Base-by-base conservation (phyloP, 202 grass and related monocot genomes). In the Panicum virgatum region DNA sequence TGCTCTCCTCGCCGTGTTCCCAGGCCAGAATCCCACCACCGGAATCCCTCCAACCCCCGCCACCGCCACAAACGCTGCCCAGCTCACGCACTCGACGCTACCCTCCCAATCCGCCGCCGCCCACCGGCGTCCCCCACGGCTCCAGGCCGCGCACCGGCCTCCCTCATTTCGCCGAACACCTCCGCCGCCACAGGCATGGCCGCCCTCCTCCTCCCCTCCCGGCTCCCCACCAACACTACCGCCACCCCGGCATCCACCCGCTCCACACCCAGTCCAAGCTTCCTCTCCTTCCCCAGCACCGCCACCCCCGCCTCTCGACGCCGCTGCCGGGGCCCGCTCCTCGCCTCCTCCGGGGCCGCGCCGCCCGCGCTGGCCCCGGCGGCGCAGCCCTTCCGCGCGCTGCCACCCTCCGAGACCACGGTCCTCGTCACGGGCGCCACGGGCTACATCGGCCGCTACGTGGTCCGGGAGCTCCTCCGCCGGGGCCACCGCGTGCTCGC, bases 401-500 rank as follows among this genome's bases (percentile, higher is more conserved):
- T 87, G 14, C 1, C 82, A 26, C 85, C 83, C 6, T 81, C 85
- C 18, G 89, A 96, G 81, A 86, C 89, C 73, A 98, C 89, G 36
- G 90, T 98, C 25, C 72, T 98, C 13, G 90, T 98, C 43, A 91
- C 92, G 6, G 96, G 96, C 73, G 80, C 96, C 18, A 95, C 96
- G 18, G 90, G 96, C 80, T 95, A 98, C 90, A 95, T 95, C 82
- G 92, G 92, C 18, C 82, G 89, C 9, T 94, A 83, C 83, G 96
- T 98, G 2, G 96, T 91, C 57, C 90, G 86, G 54, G 96, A 98
- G 88, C 90, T 95, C 25, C 82, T 89, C 63, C 82, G 80, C 68
- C 92, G 96, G 11, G 92, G 92, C 45, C 85, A 93, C 88, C 78
- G 80, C 72, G 92, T 98, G n/a, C 44, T 98, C 69, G 88, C 92